A percentile compares a stretch with the other conserved stretches of the same genome.
phyloP scores from a whole-genome alignment of 129 eudicot genomes.

The sunflower (Helianthus annuus) region DNA sequence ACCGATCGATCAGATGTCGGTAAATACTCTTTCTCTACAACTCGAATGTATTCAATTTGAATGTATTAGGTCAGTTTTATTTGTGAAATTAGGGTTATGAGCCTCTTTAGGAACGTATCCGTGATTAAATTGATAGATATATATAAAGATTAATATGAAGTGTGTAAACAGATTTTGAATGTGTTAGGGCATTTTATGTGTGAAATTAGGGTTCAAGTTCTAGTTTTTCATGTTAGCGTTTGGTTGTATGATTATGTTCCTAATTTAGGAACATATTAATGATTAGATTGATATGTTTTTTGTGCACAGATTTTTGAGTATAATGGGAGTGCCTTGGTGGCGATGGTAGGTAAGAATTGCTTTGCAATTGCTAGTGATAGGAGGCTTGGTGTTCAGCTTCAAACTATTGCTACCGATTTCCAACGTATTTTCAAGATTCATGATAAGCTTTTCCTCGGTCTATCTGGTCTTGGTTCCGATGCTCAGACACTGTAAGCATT shows the following conservation, averaged over 20 bases:
- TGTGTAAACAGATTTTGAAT: too few species aligned
- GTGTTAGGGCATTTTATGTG: neutral
- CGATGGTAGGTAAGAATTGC: slow-evolving; percentile 97
- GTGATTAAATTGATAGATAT: too few species aligned
- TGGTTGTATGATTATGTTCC: neutral
- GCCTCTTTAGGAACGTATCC: too few species aligned
- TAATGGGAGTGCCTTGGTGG: slow-evolving; percentile 95
- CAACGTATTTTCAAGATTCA: slow-evolving; percentile 76
- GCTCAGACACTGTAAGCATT: slow-evolving; percentile 69
- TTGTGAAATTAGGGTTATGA: neutral
- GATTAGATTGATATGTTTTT: slow-evolving; percentile 4
- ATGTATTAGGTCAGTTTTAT: neutral
- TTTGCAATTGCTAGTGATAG: slow-evolving; percentile 94
- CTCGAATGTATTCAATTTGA: neutral
- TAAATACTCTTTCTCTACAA: slow-evolving; percentile 10
- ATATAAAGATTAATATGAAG: too few species aligned
- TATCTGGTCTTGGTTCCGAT: slow-evolving; percentile 85
- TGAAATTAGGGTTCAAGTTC: neutral
- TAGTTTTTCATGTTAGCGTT: neutral
- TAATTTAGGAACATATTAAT: neutral
- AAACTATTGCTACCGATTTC: slow-evolving; percentile 85
- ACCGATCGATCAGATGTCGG: slow-evolving; percentile 30
- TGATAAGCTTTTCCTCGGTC: slow-evolving; percentile 82
- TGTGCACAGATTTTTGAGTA: slow-evolving; percentile 72
- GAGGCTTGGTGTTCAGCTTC: slow-evolving; percentile 87